Evolutionary conservation across 371 early-diverging fungal genomes (phyloP), one percentile per base, ranked within the genome.

Genomic region (Actinomucor elegans): DNA sequence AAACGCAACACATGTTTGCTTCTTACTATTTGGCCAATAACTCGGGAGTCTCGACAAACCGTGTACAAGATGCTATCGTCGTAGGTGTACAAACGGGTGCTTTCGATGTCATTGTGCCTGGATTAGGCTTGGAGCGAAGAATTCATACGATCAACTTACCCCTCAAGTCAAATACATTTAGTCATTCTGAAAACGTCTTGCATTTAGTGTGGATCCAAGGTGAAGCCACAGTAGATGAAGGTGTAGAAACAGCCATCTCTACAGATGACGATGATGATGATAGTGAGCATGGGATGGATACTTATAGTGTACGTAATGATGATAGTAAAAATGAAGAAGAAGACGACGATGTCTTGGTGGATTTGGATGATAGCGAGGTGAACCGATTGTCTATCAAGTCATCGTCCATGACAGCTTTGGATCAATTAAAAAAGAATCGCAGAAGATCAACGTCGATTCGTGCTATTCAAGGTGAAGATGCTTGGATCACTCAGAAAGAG

Each of bases 1-100:
- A 89, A 41, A 79, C 85, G n/a, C 73, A 79, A 27, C 75, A 80
- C 17, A 68, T 93, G 21, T 90, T 80, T 59, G 66, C 88, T 28
- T 78, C 79, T 15, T 75, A 69, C 34, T 87, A 81, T 52, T 64
- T 83, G 4, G 49, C 57, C 5, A 46, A 52, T 24, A 66, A 62
- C 9, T 51, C 66, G 1, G 44, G 61, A 36, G 52, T 61, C 6
- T 61, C 57, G 10, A 67, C 52, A 0, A 62, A 63, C 1, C 68
- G 67, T 23, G 20, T 52, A 0, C 42, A 52, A 29, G 72, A 75
- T 43, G 76, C 74, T 21, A 62, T 71, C 21, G 71, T 77, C n/a
- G 77, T 68, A 0, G 83, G 73, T 8, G 73, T 84, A 0, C 67
- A 69, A 29, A 75, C 67, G 61, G 77, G 52, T 43, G 77, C 63